A percentile compares a stretch with the other conserved stretches of the same genome.
These are phyloP conservation scores for Brassica balearica DNA, from an alignment of 441 rosid genomes.

Conservation along the genomic window DNA sequence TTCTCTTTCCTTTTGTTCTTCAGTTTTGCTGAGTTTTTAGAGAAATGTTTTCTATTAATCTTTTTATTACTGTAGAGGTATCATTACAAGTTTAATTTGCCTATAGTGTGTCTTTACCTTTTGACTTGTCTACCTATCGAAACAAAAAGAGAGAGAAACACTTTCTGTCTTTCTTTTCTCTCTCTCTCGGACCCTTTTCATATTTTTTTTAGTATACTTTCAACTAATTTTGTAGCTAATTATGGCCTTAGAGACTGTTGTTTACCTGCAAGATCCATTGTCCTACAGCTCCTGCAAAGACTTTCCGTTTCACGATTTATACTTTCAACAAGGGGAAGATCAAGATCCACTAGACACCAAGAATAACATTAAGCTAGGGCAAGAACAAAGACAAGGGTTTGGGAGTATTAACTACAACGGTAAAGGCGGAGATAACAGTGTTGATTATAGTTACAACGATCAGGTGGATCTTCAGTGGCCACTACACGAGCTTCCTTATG, in stretches of 20 bases:
- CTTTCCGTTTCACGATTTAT: constrained; percentile 35
- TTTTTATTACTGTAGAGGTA: not conserved
- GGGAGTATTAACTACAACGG: constrained; percentile 23
- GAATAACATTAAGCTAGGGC: constrained; percentile 43
- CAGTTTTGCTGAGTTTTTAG: not conserved
- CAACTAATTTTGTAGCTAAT: constrained; percentile 13
- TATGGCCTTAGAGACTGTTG: constrained; percentile 71
- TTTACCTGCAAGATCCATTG: constrained; percentile 65
- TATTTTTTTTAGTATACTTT: constrained; percentile 6
- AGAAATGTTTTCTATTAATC: not conserved
- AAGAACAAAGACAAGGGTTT: constrained; percentile 36
- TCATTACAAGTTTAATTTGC: constrained; percentile 33
- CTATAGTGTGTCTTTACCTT: constrained; percentile 40
- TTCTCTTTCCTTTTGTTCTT: constrained; percentile 25
- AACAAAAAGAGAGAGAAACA: constrained; percentile 47
- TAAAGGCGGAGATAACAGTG: constrained; percentile 31
- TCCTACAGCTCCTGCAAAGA: constrained; percentile 49
- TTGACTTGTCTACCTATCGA: constrained; percentile 44
- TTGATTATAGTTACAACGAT: constrained; percentile 32
- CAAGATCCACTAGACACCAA: constrained; percentile 42
- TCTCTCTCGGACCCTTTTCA: constrained; percentile 25
- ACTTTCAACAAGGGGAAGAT: constrained; percentile 39
- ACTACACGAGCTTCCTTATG: constrained; percentile 28
- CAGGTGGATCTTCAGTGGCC: constrained; percentile 41
- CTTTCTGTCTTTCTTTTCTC: constrained; percentile 32